These are phyloP conservation scores for Solanum arcanum DNA, from an alignment of 257 asterid genomes.

Conservation along the genomic window DNA sequence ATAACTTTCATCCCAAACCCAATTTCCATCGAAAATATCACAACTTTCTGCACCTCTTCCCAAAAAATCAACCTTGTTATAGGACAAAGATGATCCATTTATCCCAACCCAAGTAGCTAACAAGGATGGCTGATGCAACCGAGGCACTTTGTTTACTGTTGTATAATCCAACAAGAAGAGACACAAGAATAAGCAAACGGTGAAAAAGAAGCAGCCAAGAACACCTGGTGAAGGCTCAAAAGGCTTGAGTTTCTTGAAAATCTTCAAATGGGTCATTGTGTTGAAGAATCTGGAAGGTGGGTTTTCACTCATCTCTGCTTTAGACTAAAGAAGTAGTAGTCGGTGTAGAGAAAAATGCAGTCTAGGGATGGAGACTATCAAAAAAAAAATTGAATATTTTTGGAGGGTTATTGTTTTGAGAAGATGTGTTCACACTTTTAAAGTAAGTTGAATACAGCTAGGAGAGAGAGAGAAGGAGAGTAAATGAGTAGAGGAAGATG, in stretches of 20 bases:
- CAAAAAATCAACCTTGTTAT: slow-evolving; percentile 30
- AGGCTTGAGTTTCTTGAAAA: slow-evolving; percentile 51
- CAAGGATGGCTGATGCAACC: slow-evolving; percentile 22
- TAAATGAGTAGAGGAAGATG: not conserved
- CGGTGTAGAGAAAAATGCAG: not conserved
- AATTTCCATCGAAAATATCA: slow-evolving; percentile 53
- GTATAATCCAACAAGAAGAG: slow-evolving; percentile 52
- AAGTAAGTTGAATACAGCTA: not conserved
- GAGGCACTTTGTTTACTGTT: slow-evolving; percentile 7
- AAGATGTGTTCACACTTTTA: not conserved
- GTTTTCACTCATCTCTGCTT: slow-evolving; percentile 21
- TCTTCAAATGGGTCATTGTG: slow-evolving; percentile 12
- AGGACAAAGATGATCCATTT: slow-evolving; percentile 4
- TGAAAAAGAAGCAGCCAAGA: slow-evolving; percentile 53
- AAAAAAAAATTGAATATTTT: not conserved
- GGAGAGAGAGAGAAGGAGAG: not conserved
- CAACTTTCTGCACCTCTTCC: slow-evolving; percentile 35
- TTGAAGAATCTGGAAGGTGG: not conserved
- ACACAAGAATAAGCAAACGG: slow-evolving; percentile 34
- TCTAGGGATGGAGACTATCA: not conserved
- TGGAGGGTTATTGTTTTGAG: not conserved
- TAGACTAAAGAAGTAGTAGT: not conserved
- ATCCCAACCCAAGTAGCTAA: slow-evolving; percentile 22
- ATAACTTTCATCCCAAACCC: slow-evolving; percentile 83
- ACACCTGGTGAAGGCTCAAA: slow-evolving; percentile 33